These are phyloP conservation scores for Garcileccinum viscosum DNA, from an alignment of 1,284 basidiomycete species.

Conservation along the genomic window DNA sequence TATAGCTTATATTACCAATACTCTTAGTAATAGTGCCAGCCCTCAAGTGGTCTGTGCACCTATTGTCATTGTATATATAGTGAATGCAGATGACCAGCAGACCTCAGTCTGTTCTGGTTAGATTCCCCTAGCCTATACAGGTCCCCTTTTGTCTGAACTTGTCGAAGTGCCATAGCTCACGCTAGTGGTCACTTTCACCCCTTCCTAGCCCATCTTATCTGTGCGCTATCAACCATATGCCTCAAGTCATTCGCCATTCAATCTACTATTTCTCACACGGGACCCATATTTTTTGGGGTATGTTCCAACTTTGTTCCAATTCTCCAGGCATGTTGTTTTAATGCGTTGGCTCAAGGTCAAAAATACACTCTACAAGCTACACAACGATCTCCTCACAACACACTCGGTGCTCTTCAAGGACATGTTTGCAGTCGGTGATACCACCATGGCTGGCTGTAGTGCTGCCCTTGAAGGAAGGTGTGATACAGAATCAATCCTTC, in stretches of 20 bases:
- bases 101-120: no score
- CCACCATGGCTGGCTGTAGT: background rate
- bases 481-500: background rate
- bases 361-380: constrained; percentile 5
- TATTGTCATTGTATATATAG: no score
- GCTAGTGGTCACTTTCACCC: no score
- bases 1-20: no score
- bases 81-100: no score
- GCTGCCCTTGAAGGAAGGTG: background rate
- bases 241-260: background rate
- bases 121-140: no score
- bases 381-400: background rate
- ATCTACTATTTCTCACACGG: background rate
- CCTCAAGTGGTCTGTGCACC: no score
- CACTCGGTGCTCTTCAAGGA: constrained; percentile 1
- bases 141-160: no score
- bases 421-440: background rate
- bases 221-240: no score
- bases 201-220: no score
- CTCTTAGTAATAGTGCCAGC: no score
- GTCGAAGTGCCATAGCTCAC: no score
- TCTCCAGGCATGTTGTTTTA: background rate
- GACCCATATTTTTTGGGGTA: background rate
- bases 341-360: background rate
- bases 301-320: background rate